Percentiles rank a stretch among this genome's conserved stretches.
Evolutionary conservation across 2,329 filamentous ascomycete species (phyloP).

Genomic region (Sporothrix schenckii): DNA sequence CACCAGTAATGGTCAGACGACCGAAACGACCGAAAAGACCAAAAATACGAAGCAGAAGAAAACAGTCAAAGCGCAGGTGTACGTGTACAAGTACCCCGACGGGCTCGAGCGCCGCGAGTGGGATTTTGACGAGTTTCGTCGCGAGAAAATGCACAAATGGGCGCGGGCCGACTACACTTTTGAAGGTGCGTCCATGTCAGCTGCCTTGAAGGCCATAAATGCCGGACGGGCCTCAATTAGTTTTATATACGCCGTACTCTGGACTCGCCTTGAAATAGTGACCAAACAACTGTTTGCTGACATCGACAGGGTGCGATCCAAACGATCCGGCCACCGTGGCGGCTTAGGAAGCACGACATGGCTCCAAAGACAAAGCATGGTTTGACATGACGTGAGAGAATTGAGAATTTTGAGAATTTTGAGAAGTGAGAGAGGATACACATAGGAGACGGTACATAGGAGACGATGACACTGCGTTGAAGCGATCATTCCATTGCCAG

Average conservation of each 20-base stretch:
- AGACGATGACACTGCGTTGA: not conserved
- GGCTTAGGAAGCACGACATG: not conserved
- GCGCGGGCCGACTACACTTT: constrained; percentile 55
- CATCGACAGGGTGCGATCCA: constrained; percentile 35
- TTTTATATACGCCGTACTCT: too few relatives aligned
- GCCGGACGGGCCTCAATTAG: too few relatives aligned
- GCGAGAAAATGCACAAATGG: constrained; percentile 67
- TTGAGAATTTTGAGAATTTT: not conserved
- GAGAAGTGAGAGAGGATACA: not conserved
- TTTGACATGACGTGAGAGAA: not conserved
- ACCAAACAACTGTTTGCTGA: not conserved
- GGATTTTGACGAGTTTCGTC: constrained; percentile 83
- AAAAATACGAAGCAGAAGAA: constrained; percentile 37
- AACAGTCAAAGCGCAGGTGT: constrained; percentile 61
- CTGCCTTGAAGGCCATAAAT: not conserved
- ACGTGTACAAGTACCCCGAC: constrained; percentile 60
- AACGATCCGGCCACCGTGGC: constrained; percentile 36
- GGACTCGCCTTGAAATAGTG: too few relatives aligned
- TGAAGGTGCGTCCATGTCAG: constrained; percentile 43
- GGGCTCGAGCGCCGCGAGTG: constrained; percentile 74
- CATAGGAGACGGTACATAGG: too few relatives aligned
- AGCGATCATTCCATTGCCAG: not conserved
- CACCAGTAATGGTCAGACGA: not conserved
- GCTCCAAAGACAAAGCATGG: not conserved
- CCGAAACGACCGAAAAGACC: not conserved